These are phyloP conservation scores for Metschnikowia henanensis DNA, from an alignment of 805 yeast species.

Conservation along the genomic window DNA sequence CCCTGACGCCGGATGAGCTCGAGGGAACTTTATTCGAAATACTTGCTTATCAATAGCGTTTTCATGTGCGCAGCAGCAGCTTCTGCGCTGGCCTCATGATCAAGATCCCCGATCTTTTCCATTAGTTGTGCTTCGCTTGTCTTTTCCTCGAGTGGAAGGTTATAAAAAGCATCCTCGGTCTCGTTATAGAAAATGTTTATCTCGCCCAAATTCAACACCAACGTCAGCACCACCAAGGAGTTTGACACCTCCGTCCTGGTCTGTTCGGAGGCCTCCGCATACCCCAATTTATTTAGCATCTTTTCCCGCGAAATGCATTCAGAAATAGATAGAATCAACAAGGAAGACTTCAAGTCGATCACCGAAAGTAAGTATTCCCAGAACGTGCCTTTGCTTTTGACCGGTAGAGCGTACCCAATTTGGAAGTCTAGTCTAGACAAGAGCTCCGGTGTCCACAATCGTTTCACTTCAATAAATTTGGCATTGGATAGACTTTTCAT, in stretches of 20 bases:
- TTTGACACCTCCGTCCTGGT: slow-evolving; percentile 17
- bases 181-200: slow-evolving; percentile 27
- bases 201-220: slow-evolving; percentile 29
- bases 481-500: slow-evolving; percentile 25
- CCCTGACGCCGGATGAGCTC: background rate
- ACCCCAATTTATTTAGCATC: slow-evolving; percentile 30
- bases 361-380: slow-evolving; percentile 24
- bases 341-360: slow-evolving; percentile 33
- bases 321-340: slow-evolving; percentile 28
- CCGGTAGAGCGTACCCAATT: slow-evolving; percentile 14
- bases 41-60: slow-evolving; percentile 27
- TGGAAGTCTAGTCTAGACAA: slow-evolving; percentile 6
- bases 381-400: slow-evolving; percentile 17
- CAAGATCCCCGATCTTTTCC: slow-evolving; percentile 15
- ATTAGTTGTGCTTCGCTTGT: slow-evolving; percentile 17
- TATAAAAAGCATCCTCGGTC: slow-evolving; percentile 26
- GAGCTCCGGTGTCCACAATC: slow-evolving; percentile 1
- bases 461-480: slow-evolving; percentile 20
- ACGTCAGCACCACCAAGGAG: slow-evolving; percentile 24
- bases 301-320: slow-evolving; percentile 24
- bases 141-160: slow-evolving; percentile 14
- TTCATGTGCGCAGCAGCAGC: slow-evolving; percentile 29
- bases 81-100: slow-evolving; percentile 23
- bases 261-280: slow-evolving; percentile 12
- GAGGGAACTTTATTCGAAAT: slow-evolving; percentile 11